Evolutionary conservation across 2,329 filamentous ascomycete species (phyloP).

Genomic region (Ramularia endophylla): DNA sequence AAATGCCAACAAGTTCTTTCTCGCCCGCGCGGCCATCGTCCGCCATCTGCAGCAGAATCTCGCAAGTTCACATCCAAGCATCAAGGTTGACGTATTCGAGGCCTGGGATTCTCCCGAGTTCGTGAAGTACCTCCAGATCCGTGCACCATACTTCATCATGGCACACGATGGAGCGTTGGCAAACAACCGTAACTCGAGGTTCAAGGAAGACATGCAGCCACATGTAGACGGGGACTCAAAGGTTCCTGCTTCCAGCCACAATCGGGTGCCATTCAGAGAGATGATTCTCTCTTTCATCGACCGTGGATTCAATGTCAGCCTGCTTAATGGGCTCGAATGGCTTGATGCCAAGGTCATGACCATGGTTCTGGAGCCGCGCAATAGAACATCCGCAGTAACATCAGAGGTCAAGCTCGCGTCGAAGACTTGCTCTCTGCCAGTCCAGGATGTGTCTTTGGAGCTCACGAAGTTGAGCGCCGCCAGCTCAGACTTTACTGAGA

Average conservation of each 20-base stretch:
- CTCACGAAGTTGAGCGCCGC: neutral
- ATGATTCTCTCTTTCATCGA: slow-evolving; percentile 52
- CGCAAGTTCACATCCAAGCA: slow-evolving; percentile 31
- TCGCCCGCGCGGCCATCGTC: slow-evolving; percentile 59
- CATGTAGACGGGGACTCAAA: slow-evolving; percentile 8
- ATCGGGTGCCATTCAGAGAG: slow-evolving; percentile 32
- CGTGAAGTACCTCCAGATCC: slow-evolving; percentile 46
- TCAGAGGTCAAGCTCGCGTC: slow-evolving; percentile 2
- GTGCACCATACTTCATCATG: slow-evolving; percentile 61
- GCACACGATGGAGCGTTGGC: slow-evolving; percentile 55
- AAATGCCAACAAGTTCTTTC: slow-evolving; percentile 48
- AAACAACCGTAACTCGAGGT: slow-evolving; percentile 17
- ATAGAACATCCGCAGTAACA: slow-evolving; percentile 8
- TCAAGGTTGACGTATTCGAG: slow-evolving; percentile 45
- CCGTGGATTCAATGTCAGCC: slow-evolving; percentile 54
- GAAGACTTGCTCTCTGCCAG: slow-evolving; percentile 7
- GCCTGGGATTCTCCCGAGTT: slow-evolving; percentile 48
- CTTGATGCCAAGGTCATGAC: slow-evolving; percentile 57
- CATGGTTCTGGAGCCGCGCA: slow-evolving; percentile 38
- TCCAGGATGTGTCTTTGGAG: slow-evolving; percentile 12
- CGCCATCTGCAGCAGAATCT: slow-evolving; percentile 53
- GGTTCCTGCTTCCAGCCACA: slow-evolving; percentile 8
- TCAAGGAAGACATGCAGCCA: slow-evolving; percentile 1
- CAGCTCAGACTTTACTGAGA: slow-evolving; percentile 17
- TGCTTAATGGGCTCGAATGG: slow-evolving; percentile 60